Percentiles rank a stretch among this genome's conserved stretches.
These are phyloP conservation scores for Umbelopsis sp. DNA, from an alignment of 192 early-diverging fungal species.

Conservation along the genomic window DNA sequence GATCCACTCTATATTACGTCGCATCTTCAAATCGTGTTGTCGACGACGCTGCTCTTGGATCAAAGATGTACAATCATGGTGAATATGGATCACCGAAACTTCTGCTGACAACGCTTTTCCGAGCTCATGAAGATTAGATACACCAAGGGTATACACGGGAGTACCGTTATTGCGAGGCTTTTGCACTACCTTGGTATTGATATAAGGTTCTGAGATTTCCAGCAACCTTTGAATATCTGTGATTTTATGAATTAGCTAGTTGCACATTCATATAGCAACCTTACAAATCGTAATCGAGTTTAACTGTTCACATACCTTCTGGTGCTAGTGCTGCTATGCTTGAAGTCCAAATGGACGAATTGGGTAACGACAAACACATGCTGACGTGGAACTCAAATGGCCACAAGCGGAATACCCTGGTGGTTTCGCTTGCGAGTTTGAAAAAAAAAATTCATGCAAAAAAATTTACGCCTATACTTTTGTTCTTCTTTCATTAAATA, in stretches of 20 bases:
- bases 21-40: background rate
- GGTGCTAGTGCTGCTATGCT: background rate
- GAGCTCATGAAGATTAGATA: conserved; percentile 8
- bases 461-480: background rate
- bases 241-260: background rate
- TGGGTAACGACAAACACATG: background rate
- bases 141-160: background rate
- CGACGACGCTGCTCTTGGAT: conserved; percentile 11
- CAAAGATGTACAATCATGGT: background rate
- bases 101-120: background rate
- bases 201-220: background rate
- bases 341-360: conserved; percentile 4
- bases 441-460: background rate
- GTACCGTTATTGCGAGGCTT: background rate
- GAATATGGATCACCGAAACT: background rate
- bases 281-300: no score
- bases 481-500: background rate
- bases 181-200: background rate
- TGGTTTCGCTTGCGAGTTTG: no score
- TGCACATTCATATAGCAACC: no score
- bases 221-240: background rate
- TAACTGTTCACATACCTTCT: background rate
- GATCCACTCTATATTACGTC: conserved; percentile 1
- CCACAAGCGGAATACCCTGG: background rate
- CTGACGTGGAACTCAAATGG: background rate